Evolutionary conservation across 2,329 filamentous ascomycete genomes (phyloP).

Genomic region (Diaporthe caulivora): DNA sequence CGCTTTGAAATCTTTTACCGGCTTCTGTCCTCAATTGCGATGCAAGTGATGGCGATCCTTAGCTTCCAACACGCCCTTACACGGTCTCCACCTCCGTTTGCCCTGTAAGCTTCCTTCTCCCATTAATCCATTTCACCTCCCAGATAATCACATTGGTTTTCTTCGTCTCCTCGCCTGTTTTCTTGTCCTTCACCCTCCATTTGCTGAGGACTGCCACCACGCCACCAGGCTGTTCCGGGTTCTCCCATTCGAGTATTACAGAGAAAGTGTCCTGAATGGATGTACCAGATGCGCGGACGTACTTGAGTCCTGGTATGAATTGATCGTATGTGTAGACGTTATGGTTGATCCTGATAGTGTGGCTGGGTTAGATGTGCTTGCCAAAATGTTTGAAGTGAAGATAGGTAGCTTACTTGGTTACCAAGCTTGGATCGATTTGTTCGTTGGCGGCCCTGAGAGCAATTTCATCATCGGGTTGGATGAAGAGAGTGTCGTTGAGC

Average conservation of each 20-base stretch:
- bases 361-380: background rate
- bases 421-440: background rate
- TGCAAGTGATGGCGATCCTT: no score
- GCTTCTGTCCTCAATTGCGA: no score
- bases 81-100: background rate
- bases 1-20: no score
- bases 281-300: background rate
- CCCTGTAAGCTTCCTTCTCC: background rate
- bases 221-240: background rate
- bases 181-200: background rate
- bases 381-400: background rate
- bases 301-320: background rate
- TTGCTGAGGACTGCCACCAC: background rate
- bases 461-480: background rate
- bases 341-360: background rate
- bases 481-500: background rate
- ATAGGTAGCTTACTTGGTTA: background rate
- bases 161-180: background rate
- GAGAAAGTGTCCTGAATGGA: background rate
- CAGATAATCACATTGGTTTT: background rate
- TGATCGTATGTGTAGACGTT: background rate
- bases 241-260: background rate
- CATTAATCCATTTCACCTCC: background rate
- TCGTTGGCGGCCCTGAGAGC: background rate
- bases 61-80: constrained; percentile 40